phyloP scores from a whole-genome alignment of 768 basidiomycete species.

The Boletus rex-veris region DNA sequence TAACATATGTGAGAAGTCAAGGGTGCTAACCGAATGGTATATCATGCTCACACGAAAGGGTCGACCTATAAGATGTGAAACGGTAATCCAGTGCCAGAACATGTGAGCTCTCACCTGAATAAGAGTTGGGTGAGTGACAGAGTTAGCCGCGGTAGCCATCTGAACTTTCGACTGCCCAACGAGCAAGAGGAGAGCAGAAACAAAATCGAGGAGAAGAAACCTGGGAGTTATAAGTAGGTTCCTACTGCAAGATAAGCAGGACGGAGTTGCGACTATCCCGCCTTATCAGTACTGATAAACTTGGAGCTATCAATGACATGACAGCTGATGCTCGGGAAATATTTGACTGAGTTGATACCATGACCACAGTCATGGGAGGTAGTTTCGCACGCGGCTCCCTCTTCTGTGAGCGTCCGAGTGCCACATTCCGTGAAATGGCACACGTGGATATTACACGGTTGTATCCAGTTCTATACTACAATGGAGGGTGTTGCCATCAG shows the following conservation, averaged over 20 bases:
- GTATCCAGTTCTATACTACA: too few species aligned
- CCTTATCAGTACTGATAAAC: constrained; percentile 8
- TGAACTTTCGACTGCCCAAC: neutral
- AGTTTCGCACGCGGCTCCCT: neutral
- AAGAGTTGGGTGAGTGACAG: constrained; percentile 55
- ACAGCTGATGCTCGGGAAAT: neutral
- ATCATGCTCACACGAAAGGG: constrained; percentile 55
- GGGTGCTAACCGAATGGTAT: neutral
- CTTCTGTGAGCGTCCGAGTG: neutral
- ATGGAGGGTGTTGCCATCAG: too few species aligned
- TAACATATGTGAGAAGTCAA: neutral
- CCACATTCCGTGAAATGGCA: neutral
- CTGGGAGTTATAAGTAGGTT: constrained; percentile 3
- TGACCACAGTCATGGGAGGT: constrained; percentile 4
- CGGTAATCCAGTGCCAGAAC: neutral
- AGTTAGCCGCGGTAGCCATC: constrained; percentile 64
- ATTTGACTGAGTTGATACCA: constrained; percentile 7
- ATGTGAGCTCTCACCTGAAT: constrained; percentile 41
- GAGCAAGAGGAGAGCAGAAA: neutral
- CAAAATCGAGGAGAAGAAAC: neutral
- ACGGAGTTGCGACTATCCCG: neutral
- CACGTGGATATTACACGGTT: too few species aligned
- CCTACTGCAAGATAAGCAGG: neutral
- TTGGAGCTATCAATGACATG: neutral
- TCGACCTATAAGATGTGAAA: constrained; percentile 46